Evolutionary conservation across 495 filamentous ascomycete species (phyloP), one percentile per base, ranked within the genome.

Genomic region (Talaromyces wortmannii): DNA sequence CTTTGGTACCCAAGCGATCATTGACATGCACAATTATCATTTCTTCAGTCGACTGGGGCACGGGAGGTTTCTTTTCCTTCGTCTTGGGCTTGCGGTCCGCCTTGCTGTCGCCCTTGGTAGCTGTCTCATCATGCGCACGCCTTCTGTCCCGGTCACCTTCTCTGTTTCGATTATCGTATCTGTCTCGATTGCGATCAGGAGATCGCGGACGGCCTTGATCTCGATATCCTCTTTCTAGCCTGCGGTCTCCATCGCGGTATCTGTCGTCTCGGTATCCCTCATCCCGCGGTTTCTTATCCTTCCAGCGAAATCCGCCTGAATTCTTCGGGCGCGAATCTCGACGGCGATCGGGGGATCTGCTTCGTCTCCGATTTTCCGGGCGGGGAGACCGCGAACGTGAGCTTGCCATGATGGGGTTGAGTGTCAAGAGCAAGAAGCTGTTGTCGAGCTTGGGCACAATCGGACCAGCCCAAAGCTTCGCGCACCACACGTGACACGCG

Each of bases 11-110:
- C 18, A 97, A 74, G 29, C 92, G 82, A 71, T 97, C 92, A 64
- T 97, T 96, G 59, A 97, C 87, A 61, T 90, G 81, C 13, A 97
- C 91, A 18, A 94, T 81, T 53, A 96, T 97, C 87, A 95, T 92
- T 32, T 86, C 85, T 65, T 92, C 89, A 3, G 75, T 64, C 0
- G 66, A 66, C 43, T 68, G 63, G 13, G 63, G 65, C 12, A 51
- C 56, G 43, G 61, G 63, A 4, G 65, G 70, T 66, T 73, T 74
- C n/a, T 68, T 62, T 49, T 72, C 68, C 52, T 74, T 76, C 36
- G 57, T 59, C 56, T 74, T 66, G 45, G 68, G 68, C 49, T 67
- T 61, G 36, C 67, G 63, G 33, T 70, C 62, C 13, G 50, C 44
- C 23, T 61, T 64, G 49, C 67, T 67, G n/a, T 66, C 65, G 29